These are phyloP conservation scores for Kluyveromyces dobzhanskii DNA, from an alignment of 805 yeast species.

Conservation along the genomic window DNA sequence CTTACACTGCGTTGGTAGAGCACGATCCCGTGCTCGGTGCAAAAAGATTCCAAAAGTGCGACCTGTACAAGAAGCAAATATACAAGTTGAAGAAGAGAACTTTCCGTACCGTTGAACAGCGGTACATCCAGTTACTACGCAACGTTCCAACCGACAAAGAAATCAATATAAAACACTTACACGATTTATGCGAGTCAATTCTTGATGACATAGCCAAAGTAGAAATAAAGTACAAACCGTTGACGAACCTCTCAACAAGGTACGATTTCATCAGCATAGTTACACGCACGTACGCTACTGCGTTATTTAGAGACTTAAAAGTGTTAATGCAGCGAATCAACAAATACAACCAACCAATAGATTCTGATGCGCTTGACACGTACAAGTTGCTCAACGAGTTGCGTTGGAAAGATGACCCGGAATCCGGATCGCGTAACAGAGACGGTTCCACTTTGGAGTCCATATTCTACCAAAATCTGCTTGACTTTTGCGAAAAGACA, in stretches of 20 bases:
- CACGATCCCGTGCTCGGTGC: slow-evolving; percentile 37
- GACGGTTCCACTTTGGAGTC: slow-evolving; percentile 44
- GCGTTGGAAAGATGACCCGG: slow-evolving; percentile 39
- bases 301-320: slow-evolving; percentile 46
- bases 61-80: slow-evolving; percentile 38
- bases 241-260: slow-evolving; percentile 16
- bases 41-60: slow-evolving; percentile 25
- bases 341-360: slow-evolving; percentile 32
- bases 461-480: slow-evolving; percentile 42
- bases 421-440: slow-evolving; percentile 15
- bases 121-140: slow-evolving; percentile 36
- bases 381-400: slow-evolving; percentile 47
- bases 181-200: slow-evolving; percentile 47
- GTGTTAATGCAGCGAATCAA: slow-evolving; percentile 44
- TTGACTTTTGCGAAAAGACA: slow-evolving; percentile 36
- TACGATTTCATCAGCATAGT: slow-evolving; percentile 13
- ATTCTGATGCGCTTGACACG: slow-evolving; percentile 49
- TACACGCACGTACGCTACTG: slow-evolving; percentile 40
- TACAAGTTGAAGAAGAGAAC: slow-evolving; percentile 30
- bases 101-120: slow-evolving; percentile 34
- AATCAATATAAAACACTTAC: slow-evolving; percentile 45
- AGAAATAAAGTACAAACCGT: slow-evolving; percentile 52
- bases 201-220: slow-evolving; percentile 40
- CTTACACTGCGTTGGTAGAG: slow-evolving; percentile 44
- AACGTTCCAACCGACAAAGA: slow-evolving; percentile 53